phyloP scores from a whole-genome alignment of 495 filamentous ascomycete genomes.

The Neurospora discreta region DNA sequence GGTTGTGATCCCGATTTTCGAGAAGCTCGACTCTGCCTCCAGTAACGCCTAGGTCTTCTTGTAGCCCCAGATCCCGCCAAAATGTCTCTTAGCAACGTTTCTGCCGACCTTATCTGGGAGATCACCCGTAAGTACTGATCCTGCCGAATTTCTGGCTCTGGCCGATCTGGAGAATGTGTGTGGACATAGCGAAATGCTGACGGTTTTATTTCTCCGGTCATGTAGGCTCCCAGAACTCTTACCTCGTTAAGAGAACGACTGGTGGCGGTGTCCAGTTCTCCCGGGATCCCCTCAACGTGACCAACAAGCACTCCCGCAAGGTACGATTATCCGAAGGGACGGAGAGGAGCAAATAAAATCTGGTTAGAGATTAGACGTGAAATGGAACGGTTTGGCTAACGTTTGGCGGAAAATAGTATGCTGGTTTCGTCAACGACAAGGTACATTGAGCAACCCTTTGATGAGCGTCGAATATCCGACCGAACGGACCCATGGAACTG shows the following conservation, averaged over 20 bases:
- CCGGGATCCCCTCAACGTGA: conserved; percentile 81
- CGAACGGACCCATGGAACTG: conserved; percentile 11
- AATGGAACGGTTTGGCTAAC: conserved; percentile 18
- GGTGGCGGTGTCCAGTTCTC: conserved; percentile 78
- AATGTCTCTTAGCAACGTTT: conserved; percentile 51
- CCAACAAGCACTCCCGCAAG: conserved; percentile 86
- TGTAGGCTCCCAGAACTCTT: conserved; percentile 67
- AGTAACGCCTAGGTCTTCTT: conserved; percentile 13
- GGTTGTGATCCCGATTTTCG: conserved; percentile 6
- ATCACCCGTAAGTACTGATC: conserved; percentile 58
- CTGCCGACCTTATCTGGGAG: conserved; percentile 84
- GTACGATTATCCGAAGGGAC: conserved; percentile 32
- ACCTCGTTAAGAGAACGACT: conserved; percentile 76
- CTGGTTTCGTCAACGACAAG: conserved; percentile 87
- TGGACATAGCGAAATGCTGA: conserved; percentile 1
- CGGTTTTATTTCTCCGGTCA: conserved; percentile 1
- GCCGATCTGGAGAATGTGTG: background rate
- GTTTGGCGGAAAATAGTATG: conserved; percentile 45
- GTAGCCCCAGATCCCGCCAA: conserved; percentile 25
- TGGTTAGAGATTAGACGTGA: background rate
- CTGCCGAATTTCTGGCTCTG: background rate
- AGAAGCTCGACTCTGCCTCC: conserved; percentile 16
- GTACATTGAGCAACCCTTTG: conserved; percentile 37
- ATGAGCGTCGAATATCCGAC: conserved; percentile 1
- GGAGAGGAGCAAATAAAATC: background rate